A percentile compares a stretch with the other conserved stretches of the same genome.
Conservation (phyloP, 1,284 basidiomycete species). For the Cutaneotrichosporon arboriforme region DNA sequence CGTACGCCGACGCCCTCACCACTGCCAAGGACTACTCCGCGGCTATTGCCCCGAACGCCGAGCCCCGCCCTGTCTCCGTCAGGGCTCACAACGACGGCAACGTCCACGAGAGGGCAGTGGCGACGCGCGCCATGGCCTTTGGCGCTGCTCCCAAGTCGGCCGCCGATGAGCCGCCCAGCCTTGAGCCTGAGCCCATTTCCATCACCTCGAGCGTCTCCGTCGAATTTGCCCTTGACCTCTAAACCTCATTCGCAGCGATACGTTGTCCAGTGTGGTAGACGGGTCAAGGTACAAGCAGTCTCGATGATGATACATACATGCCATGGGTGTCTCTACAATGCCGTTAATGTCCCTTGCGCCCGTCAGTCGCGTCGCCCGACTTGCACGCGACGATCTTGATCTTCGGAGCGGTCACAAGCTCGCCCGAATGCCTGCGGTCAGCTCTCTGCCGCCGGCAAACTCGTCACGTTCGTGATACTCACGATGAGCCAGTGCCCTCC, state of each 20-base stretch:
- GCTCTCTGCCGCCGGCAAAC: not conserved
- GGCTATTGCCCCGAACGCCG: not conserved
- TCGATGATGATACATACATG: conserved; percentile 12
- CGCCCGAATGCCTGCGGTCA: conserved; percentile 24
- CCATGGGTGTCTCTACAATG: conserved; percentile 4
- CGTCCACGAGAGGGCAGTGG: not conserved
- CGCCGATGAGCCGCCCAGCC: not conserved
- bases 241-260: not conserved
- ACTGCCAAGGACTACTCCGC: conserved; percentile 14
- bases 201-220: not conserved
- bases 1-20: conserved; percentile 8
- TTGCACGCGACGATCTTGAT: conserved; percentile 97
- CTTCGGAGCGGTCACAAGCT: conserved; percentile 59
- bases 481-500: conserved; percentile 62
- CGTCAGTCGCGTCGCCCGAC: conserved; percentile 71
- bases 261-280: too few relatives aligned
- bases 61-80: not conserved
- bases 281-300: too few relatives aligned
- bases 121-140: not conserved
- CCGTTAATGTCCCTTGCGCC: conserved; percentile 27
- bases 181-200: conserved; percentile 11
- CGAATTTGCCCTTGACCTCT: not conserved
- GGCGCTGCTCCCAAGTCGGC: not conserved
- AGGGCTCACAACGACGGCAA: not conserved
- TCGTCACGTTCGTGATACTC: conserved; percentile 12